Evolutionary conservation across 768 basidiomycete genomes (phyloP).

Genomic region (Heimioporus sp.): DNA sequence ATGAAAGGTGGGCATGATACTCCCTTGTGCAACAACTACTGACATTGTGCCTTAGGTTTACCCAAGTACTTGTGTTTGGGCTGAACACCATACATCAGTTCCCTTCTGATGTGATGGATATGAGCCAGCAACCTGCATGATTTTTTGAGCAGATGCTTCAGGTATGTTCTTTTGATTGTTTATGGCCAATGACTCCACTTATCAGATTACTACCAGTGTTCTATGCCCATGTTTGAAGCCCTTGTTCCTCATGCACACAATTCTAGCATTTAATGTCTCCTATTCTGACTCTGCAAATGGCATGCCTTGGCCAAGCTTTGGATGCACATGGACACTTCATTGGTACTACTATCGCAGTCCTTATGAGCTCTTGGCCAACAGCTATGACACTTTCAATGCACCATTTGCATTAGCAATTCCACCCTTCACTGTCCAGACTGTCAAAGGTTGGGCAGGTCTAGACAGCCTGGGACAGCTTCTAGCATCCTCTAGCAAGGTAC

Average conservation of each 20-base stretch:
- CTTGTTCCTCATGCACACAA: conserved; percentile 31
- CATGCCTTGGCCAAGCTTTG: background rate
- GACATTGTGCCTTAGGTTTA: no score
- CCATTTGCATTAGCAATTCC: background rate
- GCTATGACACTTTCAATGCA: background rate
- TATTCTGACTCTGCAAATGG: background rate
- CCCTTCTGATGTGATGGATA: no score
- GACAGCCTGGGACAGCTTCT: background rate
- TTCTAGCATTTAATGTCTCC: background rate
- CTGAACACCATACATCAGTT: no score
- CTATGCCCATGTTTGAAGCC: conserved; percentile 39
- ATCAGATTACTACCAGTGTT: conserved; percentile 26
- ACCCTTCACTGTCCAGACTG: background rate
- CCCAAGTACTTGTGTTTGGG: no score
- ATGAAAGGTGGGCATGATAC: no score
- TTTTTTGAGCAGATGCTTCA: conserved; percentile 14
- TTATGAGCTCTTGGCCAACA: background rate
- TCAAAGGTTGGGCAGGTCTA: background rate
- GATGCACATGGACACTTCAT: background rate
- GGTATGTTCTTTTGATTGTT: background rate
- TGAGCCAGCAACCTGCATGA: conserved; percentile 29
- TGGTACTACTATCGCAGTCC: background rate
- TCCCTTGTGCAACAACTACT: no score
- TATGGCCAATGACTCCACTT: background rate
- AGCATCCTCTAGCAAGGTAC: background rate